Evolutionary conservation across 495 filamentous ascomycete genomes (phyloP).

Genomic region (Xylona heveae): DNA sequence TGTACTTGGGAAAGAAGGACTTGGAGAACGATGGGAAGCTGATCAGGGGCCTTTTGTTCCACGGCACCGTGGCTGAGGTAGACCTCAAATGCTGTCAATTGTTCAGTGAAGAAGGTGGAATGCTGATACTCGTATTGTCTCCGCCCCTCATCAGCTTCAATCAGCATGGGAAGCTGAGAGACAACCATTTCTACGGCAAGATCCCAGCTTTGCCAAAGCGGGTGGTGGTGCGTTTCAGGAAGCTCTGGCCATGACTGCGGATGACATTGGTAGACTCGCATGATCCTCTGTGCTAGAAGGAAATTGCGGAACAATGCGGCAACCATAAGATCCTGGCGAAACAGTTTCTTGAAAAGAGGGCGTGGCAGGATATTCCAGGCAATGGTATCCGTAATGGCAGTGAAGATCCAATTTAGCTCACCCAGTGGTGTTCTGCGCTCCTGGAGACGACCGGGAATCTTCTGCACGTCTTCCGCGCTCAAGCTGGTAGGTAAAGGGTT

Average conservation of each 20-base stretch:
- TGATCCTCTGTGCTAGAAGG: constrained; percentile 79
- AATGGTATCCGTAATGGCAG: constrained; percentile 96
- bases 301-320: constrained; percentile 94
- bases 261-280: constrained; percentile 86
- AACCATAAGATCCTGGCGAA: constrained; percentile 97
- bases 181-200: constrained; percentile 90
- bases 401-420: constrained; percentile 98
- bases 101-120: constrained; percentile 90
- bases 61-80: constrained; percentile 81
- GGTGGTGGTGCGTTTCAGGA: constrained; percentile 79
- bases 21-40: constrained; percentile 89
- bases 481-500: constrained; percentile 63
- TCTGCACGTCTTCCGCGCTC: constrained; percentile 58
- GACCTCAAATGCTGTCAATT: constrained; percentile 92
- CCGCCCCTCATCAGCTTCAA: constrained; percentile 55
- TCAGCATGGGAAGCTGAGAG: constrained; percentile 61
- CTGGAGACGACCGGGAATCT: constrained; percentile 64
- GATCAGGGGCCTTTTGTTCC: constrained; percentile 69
- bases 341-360: constrained; percentile 84
- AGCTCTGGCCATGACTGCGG: constrained; percentile 76
- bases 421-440: constrained; percentile 90
- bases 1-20: constrained; percentile 93
- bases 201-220: constrained; percentile 96
- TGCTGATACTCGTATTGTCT: constrained; percentile 79
- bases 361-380: constrained; percentile 89